Conservation (phyloP, 192 early-diverging fungal genomes). For the Nowakowskiella sp. region DNA sequence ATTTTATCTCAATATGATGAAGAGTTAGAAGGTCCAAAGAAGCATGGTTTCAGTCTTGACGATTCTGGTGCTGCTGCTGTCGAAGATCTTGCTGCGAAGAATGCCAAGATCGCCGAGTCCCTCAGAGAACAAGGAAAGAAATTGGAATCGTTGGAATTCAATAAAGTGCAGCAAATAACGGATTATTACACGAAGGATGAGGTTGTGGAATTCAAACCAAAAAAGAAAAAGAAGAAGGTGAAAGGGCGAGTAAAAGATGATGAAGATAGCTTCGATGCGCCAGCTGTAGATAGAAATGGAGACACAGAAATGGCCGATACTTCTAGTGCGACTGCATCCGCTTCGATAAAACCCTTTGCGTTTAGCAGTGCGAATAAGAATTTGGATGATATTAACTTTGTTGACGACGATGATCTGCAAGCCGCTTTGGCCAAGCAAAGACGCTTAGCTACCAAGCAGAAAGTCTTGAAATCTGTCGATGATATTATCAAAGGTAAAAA, state of each 20-base stretch:
- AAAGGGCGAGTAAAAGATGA: conserved; percentile 40
- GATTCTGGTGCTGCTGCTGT: conserved; percentile 37
- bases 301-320: conserved; percentile 20
- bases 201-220: conserved; percentile 68
- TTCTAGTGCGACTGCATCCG: conserved; percentile 11
- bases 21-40: conserved; percentile 39
- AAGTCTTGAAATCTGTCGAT: conserved; percentile 37
- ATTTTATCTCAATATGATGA: conserved; percentile 77
- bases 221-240: conserved; percentile 56
- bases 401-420: conserved; percentile 94
- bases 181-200: conserved; percentile 92
- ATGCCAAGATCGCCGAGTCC: conserved; percentile 31
- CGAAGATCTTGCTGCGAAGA: conserved; percentile 7
- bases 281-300: conserved; percentile 14
- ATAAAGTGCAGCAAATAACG: conserved; percentile 51
- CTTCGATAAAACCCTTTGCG: no score
- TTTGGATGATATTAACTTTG: conserved; percentile 62
- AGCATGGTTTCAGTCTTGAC: conserved; percentile 46
- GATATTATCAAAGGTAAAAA: conserved; percentile 54
- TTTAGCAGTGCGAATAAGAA: conserved; percentile 24
- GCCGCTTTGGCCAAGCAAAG: conserved; percentile 70
- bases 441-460: conserved; percentile 46
- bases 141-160: conserved; percentile 27
- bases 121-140: conserved; percentile 42
- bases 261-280: conserved; percentile 37